Percentiles rank a stretch among this genome's conserved stretches.
These are phyloP conservation scores for Chlorencoelia australis DNA, from an alignment of 2,329 filamentous ascomycete species.

Conservation along the genomic window DNA sequence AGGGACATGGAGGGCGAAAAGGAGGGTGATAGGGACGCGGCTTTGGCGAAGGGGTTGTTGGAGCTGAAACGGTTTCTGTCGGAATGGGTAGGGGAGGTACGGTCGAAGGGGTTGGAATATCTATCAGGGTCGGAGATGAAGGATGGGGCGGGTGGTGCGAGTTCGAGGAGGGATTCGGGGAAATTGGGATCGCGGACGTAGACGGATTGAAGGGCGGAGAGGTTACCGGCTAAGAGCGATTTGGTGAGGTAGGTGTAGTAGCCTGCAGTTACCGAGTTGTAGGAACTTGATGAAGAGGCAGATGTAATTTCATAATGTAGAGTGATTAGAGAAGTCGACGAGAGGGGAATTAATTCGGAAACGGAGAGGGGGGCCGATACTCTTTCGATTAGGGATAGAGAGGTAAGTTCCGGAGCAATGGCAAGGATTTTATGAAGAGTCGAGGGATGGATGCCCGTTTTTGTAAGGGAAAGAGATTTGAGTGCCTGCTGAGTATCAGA, in stretches of 20 bases:
- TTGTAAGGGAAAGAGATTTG: conserved; percentile 57
- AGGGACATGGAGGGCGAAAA: conserved; percentile 4
- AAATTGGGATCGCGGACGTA: conserved; percentile 83
- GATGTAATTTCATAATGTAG: conserved; percentile 78
- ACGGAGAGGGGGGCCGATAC: conserved; percentile 47
- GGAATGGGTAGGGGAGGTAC: conserved; percentile 22
- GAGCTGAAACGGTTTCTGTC: conserved; percentile 21
- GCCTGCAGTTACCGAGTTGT: conserved; percentile 41
- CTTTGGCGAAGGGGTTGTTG: conserved; percentile 25
- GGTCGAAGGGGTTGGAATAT: conserved; percentile 15
- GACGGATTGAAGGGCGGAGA: conserved; percentile 65
- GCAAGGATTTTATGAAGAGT: conserved; percentile 33
- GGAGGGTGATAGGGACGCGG: too few species aligned
- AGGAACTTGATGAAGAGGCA: conserved; percentile 45
- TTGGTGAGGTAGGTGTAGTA: conserved; percentile 82
- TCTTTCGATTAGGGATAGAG: conserved; percentile 44
- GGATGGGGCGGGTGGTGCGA: conserved; percentile 53
- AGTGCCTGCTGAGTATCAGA: conserved; percentile 50
- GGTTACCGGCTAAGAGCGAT: conserved; percentile 66
- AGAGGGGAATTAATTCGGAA: conserved; percentile 46
- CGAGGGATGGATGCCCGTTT: conserved; percentile 55
- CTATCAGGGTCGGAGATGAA: conserved; percentile 33
- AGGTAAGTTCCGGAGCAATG: conserved; percentile 31
- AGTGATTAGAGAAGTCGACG: conserved; percentile 57
- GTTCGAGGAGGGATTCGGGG: conserved; percentile 60